Evolutionary conservation across 495 filamentous ascomycete species (phyloP).

Genomic region (Astrothelium subdiscretum): DNA sequence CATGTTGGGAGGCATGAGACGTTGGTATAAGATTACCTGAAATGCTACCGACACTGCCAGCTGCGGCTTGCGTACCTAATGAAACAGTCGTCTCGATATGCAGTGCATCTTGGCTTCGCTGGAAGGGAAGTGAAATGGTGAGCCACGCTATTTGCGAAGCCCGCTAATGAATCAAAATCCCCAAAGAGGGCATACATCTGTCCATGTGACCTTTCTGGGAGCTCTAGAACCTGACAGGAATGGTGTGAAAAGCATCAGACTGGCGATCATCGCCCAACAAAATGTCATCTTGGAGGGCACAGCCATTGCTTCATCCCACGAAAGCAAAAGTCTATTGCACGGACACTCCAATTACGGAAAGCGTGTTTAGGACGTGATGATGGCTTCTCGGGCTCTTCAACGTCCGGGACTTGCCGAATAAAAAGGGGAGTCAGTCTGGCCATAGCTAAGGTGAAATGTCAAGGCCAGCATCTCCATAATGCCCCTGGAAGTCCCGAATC

Average conservation of each 20-base stretch:
- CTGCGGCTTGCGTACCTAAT: not conserved
- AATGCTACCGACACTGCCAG: not conserved
- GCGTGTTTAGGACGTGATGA: not conserved
- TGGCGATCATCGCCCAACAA: not conserved
- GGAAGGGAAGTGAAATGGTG: not conserved
- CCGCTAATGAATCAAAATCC: not conserved
- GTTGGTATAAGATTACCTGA: not conserved
- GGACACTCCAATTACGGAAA: not conserved
- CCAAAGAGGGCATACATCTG: not conserved
- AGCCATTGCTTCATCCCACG: not conserved
- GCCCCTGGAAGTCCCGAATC: not conserved
- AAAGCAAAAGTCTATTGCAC: not conserved
- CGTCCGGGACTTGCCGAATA: not conserved
- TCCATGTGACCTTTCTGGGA: not conserved
- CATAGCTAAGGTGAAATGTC: not conserved
- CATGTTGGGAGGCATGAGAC: not conserved
- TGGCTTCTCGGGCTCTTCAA: not conserved
- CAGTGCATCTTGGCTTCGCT: not conserved
- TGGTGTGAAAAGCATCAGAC: not conserved
- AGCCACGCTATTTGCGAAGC: not conserved
- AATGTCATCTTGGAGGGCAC: not conserved
- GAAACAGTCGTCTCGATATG: constrained; percentile 1
- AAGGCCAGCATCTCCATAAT: no score
- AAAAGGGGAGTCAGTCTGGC: not conserved
- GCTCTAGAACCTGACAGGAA: not conserved